phyloP scores from a whole-genome alignment of 106 monocot species.

The Dioscorea alata region DNA sequence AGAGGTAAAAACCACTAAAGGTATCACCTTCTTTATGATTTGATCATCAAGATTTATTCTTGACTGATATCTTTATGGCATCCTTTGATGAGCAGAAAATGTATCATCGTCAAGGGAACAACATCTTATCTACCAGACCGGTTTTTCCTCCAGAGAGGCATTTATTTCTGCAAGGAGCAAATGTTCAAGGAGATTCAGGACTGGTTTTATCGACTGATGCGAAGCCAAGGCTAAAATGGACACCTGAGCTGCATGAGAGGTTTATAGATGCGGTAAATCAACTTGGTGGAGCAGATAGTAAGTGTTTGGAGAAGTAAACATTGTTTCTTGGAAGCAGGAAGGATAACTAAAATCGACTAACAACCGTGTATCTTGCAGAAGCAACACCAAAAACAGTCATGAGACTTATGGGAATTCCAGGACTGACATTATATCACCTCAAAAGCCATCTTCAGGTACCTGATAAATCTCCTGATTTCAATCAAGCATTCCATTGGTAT shows the following conservation, averaged over 20 bases:
- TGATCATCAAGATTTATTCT: too few species aligned
- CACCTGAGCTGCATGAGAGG: slow-evolving; percentile 75
- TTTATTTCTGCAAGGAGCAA: slow-evolving; percentile 50
- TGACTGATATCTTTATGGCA: too few species aligned
- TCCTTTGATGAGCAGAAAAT: slow-evolving; percentile 23
- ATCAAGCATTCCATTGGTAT: not conserved
- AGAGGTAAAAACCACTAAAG: slow-evolving; percentile 6
- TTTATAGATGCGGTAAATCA: slow-evolving; percentile 89
- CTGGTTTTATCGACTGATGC: slow-evolving; percentile 89
- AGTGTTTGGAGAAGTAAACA: slow-evolving; percentile 19
- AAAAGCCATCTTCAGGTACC: slow-evolving; percentile 72
- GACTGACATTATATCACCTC: slow-evolving; percentile 64
- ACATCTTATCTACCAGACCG: slow-evolving; percentile 33
- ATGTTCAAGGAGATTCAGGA: slow-evolving; percentile 46
- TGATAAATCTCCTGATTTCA: not conserved
- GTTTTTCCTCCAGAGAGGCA: slow-evolving; percentile 48
- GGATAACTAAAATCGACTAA: not conserved
- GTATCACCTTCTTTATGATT: too few species aligned
- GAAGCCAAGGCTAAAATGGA: slow-evolving; percentile 93
- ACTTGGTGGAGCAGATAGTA: slow-evolving; percentile 93
- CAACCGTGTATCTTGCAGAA: slow-evolving; percentile 27
- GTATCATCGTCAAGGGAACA: slow-evolving; percentile 46
- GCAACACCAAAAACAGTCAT: slow-evolving; percentile 72
- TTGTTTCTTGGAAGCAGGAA: not conserved
- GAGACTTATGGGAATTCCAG: slow-evolving; percentile 68